Evolutionary conservation across 2,329 filamentous ascomycete species (phyloP), one percentile per base, ranked within the genome.

Genomic region (Neonectria sp.): DNA sequence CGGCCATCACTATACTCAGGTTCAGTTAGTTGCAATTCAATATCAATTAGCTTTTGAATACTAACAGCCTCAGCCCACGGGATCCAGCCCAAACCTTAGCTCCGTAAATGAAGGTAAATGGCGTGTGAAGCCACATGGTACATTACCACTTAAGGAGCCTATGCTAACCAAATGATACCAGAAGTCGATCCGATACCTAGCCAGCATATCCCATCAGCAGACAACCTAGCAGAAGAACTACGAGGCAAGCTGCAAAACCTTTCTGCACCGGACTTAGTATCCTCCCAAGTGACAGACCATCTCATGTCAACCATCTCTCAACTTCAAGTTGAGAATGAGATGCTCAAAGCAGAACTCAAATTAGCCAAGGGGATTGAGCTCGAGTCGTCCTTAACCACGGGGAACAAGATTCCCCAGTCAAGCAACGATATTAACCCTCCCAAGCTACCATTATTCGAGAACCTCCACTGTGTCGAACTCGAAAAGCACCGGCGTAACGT

Each of bases 321-420:
- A 2, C 66, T 68, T 4, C 59, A 63, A 25, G 27, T 60, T 13
- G 63, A 68, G 31, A 68, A 60, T 11, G 48, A 67, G 24, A 29
- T 56, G 24, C 66, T 63, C 40, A 60, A 63, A 40, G 17, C 55
- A 12, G n/a, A 62, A 49, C 58, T 68, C 27, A 12, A 63, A 15
- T 4, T 24, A 11, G 17, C n/a, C 45, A 56, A 35, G 21, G 21
- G 17, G 17, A 7, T n/a, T 6, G 21, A 6, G 3, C 9, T 3
- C 2, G 11, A 31, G 8, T 24, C 27, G 21, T 35, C 29, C 15
- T 7, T 6, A 2, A 13, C 17, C 8, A 13, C 3, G 1, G 37
- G 40, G 4, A 13, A 45, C 31, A 29, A 8, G 15, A 15, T 1
- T 13, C 4, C 4, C 6, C 40, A n/a, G 17, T 11, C 6, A 11